These are phyloP conservation scores for Glaciozyma antarctica DNA, from an alignment of 768 basidiomycete genomes.

Conservation along the genomic window DNA sequence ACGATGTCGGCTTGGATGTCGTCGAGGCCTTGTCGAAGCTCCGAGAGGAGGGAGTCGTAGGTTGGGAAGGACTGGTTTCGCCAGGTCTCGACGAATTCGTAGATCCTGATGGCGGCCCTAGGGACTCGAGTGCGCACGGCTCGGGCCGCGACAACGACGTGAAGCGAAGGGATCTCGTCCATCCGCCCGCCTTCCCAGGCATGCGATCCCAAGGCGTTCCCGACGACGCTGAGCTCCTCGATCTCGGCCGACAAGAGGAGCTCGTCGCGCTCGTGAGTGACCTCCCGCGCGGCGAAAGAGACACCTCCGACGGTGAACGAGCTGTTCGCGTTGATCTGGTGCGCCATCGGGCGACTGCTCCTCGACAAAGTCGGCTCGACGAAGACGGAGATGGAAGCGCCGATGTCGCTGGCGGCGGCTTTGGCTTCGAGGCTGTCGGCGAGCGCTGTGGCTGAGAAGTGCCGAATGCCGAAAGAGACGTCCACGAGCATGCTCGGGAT, in stretches of 20 bases:
- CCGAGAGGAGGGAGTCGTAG: constrained; percentile 29
- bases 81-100: constrained; percentile 66
- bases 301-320: neutral
- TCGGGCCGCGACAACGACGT: constrained; percentile 19
- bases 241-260: constrained; percentile 2
- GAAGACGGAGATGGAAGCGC: neutral
- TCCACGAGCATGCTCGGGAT: neutral
- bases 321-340: neutral
- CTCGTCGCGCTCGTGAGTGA: neutral
- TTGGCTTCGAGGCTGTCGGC: constrained; percentile 7
- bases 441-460: neutral
- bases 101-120: constrained; percentile 64
- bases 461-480: neutral
- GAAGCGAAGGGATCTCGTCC: neutral
- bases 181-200: neutral
- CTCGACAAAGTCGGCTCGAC: neutral
- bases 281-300: neutral
- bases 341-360: neutral
- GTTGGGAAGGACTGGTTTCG: constrained; percentile 65
- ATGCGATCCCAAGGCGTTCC: neutral
- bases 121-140: constrained; percentile 47
- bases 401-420: neutral
- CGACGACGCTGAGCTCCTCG: neutral
- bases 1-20: constrained; percentile 1
- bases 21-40: constrained; percentile 24